Evolutionary conservation across 2,329 filamentous ascomycete genomes (phyloP).

Genomic region (Botryosphaeria dothidea): DNA sequence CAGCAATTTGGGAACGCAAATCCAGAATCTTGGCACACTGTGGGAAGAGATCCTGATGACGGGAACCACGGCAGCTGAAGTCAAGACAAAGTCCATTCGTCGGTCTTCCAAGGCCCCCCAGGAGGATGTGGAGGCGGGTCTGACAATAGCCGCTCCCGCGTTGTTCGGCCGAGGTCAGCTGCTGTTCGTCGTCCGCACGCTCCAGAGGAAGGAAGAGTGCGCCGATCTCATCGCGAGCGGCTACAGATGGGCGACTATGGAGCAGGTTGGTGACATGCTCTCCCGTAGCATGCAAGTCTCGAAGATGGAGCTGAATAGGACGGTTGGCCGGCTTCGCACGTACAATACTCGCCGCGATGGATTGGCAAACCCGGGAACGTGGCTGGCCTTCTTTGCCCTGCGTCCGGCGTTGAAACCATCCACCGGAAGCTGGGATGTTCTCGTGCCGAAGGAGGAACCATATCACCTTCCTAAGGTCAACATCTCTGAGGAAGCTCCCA

Average conservation of each 20-base stretch:
- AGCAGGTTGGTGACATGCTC: slow-evolving; percentile 66
- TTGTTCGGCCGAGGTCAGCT: slow-evolving; percentile 71
- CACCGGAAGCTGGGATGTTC: slow-evolving; percentile 46
- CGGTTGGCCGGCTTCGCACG: slow-evolving; percentile 64
- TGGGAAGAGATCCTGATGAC: slow-evolving; percentile 77
- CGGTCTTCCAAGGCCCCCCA: slow-evolving; percentile 10
- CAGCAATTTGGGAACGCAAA: slow-evolving; percentile 61
- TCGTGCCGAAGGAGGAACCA: slow-evolving; percentile 42
- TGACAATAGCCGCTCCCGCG: slow-evolving; percentile 33
- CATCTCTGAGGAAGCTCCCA: slow-evolving; percentile 32
- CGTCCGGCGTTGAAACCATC: slow-evolving; percentile 43
- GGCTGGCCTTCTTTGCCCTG: slow-evolving; percentile 34
- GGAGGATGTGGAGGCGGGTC: slow-evolving; percentile 43
- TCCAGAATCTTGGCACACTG: slow-evolving; percentile 66
- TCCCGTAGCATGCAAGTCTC: slow-evolving; percentile 74
- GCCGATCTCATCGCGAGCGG: slow-evolving; percentile 68
- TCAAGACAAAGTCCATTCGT: neutral
- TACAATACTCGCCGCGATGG: slow-evolving; percentile 49
- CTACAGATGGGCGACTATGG: slow-evolving; percentile 68
- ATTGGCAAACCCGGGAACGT: slow-evolving; percentile 36
- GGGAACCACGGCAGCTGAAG: slow-evolving; percentile 40
- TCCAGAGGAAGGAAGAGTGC: slow-evolving; percentile 60
- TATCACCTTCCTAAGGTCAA: slow-evolving; percentile 48
- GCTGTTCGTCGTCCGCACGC: slow-evolving; percentile 73
- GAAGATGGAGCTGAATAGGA: slow-evolving; percentile 58